Evolutionary conservation across 345 rosid genomes (phyloP), one percentile per base, ranked within the genome.

Genomic region (Populus tremula): DNA sequence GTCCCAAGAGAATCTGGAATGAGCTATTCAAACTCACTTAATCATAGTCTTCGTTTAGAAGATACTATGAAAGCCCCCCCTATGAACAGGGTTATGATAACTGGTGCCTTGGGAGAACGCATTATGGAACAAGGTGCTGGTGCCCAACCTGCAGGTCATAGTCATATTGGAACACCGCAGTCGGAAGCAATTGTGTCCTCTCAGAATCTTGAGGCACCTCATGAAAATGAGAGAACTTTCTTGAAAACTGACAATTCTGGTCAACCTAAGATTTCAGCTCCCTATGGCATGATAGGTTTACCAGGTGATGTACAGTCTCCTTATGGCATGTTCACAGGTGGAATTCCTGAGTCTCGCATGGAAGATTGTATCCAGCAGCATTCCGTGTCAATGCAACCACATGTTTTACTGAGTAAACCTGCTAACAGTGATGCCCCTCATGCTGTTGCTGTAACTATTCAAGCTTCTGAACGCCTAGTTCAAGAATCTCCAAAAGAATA

Each of bases 11-110:
- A 81, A 5, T 53, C 68, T 47, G 64, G 45, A 74, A 62, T 50
- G 41, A 80, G 80, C 76, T 43, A 80, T 83, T 70, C 83, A 25
- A 77, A 69, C 77, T 64, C 88, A 63, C 36, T 84, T 70, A 81
- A 81, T 86, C 89, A 86, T 35, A 91, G 92, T 82, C 87, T 87
- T 36, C 78, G 20, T 53, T 59, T 79, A 4, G 88, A 86, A 63
- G 92, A 89, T 63, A 79, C 67, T 61, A 53, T 39, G 72, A 78
- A 74, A 79, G 64, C 73, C 73, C 84, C 1, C 41, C 79, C 81
- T 14, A 17, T 75, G 59, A 85, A 78, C 80, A 73, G 76, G 78
- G 82, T 72, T 54, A 64, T 77, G 82, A 78, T 62, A 23, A 67
- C 77, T 74, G 86, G 88, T 76, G 69, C 81, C 25, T n/a, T 72